Evolutionary conservation across 73 alveolate genomes (phyloP), one percentile per base, ranked within the genome.

Genomic region (Effrenium voratum): DNA sequence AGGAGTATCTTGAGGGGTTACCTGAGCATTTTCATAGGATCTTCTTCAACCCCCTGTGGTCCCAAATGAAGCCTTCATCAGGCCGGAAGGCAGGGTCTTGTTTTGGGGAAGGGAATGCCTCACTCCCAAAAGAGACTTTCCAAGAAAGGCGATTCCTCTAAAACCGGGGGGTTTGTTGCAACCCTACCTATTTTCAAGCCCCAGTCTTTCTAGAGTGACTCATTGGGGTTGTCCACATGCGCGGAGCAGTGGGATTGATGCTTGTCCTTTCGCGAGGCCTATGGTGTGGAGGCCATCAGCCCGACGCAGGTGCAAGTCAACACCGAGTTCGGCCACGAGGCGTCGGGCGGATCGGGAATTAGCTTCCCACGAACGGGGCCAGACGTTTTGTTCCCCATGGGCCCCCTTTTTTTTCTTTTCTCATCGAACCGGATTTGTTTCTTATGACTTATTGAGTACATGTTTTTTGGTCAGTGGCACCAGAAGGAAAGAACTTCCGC

Each of bases 271-370:
- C 34, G 16, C 80, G 46, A 86, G 94, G 94, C 94, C 83, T 86
- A 86, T 70, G 76, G 66, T 8, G 41, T 86, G 47, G 68, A 63
- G 82, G 94, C 94, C 2, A 66, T 86, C 83, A 86, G 94, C 49
- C 84, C 94, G 32, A 60, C 80, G 13, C 55, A 86, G 83, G 6
- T 86, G 49, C 83, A 47, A 41, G 40, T 60, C 28, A 59, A 82
- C 34, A 24, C 50, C 38, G 83, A 40, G 52, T 26, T 86, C 45
- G 94, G 94, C 34, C 57, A 47, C 24, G 83, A 86, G 82, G 94
- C 68, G n/a, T n/a, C 22, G 30, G 66, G 36, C 34, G 75, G 47
- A 44, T n/a, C 57, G 57, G 85, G 28, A 28, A 70, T 32, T 30
- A 32, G 49, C 5, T 45, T 5, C 50, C 30, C 68, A 55, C 22